phyloP scores from a whole-genome alignment of 2,329 filamentous ascomycete genomes.

The Apiospora malaysiana region DNA sequence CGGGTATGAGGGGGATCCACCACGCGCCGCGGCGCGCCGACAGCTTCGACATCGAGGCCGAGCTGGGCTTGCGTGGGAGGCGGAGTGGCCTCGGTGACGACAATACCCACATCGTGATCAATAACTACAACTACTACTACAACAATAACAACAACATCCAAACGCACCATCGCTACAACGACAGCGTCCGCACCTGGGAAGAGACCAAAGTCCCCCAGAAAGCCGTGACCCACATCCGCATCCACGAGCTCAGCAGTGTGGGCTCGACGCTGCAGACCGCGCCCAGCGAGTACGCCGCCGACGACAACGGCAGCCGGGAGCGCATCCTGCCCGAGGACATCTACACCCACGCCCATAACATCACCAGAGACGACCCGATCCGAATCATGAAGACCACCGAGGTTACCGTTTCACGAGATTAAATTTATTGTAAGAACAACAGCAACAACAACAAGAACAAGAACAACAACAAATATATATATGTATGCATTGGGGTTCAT shows the following conservation, averaged over 20 bases:
- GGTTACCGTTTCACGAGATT: background rate
- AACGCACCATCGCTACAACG: no score
- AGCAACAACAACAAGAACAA: no score
- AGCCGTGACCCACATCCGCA: background rate
- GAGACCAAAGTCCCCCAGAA: background rate
- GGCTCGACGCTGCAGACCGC: background rate
- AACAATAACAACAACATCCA: background rate
- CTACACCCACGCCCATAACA: background rate
- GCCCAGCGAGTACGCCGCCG: background rate
- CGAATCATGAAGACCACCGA: conserved; percentile 12
- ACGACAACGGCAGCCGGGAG: background rate
- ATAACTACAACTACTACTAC: background rate
- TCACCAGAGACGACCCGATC: background rate
- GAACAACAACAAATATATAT: background rate
- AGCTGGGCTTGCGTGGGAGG: background rate
- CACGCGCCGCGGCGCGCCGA: background rate
- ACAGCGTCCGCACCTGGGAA: no score
- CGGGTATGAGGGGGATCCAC: no score
- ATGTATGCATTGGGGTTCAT: background rate
- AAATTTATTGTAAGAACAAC: no score
- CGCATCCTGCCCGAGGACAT: background rate
- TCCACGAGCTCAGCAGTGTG: background rate
- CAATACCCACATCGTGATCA: no score
- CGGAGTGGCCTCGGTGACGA: background rate
- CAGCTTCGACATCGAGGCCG: background rate